Evolutionary conservation across 208 protist species (phyloP), one percentile per base, ranked within the genome.

Genomic region (Trypanosoma conorhini): DNA sequence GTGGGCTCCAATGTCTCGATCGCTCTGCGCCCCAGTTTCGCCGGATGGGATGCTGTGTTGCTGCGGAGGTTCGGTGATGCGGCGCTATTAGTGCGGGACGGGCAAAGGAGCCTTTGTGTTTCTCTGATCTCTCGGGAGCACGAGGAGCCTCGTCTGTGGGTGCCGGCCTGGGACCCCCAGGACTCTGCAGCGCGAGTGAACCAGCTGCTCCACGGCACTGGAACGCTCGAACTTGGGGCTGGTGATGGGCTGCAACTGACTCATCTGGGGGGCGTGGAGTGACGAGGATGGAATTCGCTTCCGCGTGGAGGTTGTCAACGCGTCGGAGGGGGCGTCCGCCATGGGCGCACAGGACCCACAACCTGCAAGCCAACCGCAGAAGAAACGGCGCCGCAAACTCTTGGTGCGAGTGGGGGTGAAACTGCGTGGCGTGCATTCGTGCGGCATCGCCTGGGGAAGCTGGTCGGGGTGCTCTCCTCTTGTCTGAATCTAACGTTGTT

Each of bases 41-140:
- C 46, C 35, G 30, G 48, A 19, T 35, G 54, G 12, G 40, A 48
- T 73, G 44, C 35, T 30, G 62, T 72, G 59, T 19, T 63, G 1
- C 44, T 78, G n/a, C 31, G 31, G 5, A 35, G 67, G 46, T 62
- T 59, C 26, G 77, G 77, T 19, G 72, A 82, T 35, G 62, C 30
- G 48, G 72, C 67, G 9, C 5, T 82, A 12, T 58, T 82, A 40
- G 72, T 82, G 31, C 65, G 62, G 28, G 77, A 82, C 66, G 67
- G 26, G 22, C 67, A 51, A 21, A 22, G 74, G 51, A 31, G 12
- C 33, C 17, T 59, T 52, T 1, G 64, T 30, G 59, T 75, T 31
- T 52, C 44, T 28, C 50, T 76, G n/a, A 31, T 56, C 48, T 67
- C 28, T 40, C n/a, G 33, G 19, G 57, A 50, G 30, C 0, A 21